Conservation (phyloP, 2,329 filamentous ascomycete species). For the Hymenotorrendiella dingleyae region DNA sequence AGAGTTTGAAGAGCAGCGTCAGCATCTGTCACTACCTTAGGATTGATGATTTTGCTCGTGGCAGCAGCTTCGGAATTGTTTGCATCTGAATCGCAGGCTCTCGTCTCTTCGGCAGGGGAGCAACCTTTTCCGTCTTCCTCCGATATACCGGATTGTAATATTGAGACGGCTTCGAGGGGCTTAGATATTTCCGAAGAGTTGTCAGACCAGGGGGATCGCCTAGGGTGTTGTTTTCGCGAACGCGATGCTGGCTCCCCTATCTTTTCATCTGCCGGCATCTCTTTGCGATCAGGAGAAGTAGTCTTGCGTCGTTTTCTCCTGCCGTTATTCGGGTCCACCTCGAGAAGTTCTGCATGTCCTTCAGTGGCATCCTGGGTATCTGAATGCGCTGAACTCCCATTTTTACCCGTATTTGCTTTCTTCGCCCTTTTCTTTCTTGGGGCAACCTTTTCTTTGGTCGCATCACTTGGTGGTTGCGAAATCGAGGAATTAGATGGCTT, state of each 20-base stretch:
- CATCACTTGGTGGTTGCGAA: too few species aligned
- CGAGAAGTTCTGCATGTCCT: slow-evolving; percentile 17
- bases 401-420: background rate
- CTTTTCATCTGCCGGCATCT: background rate
- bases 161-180: background rate
- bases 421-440: background rate
- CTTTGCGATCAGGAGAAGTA: slow-evolving; percentile 25
- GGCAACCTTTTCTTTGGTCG: background rate
- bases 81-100: too few species aligned
- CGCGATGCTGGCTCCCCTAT: background rate
- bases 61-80: background rate
- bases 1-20: background rate
- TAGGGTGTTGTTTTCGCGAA: background rate
- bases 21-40: background rate
- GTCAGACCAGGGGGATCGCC: background rate
- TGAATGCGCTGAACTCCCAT: too few species aligned
- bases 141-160: too few species aligned
- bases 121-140: background rate
- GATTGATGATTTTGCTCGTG: background rate
- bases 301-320: slow-evolving; percentile 41
- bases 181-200: background rate
- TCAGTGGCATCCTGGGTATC: too few species aligned
- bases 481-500: too few species aligned
- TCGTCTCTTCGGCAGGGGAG: background rate
- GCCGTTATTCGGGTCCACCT: slow-evolving; percentile 29